Base-by-base conservation (phyloP, 208 protist genomes). In the Crithidia mellificae region DNA sequence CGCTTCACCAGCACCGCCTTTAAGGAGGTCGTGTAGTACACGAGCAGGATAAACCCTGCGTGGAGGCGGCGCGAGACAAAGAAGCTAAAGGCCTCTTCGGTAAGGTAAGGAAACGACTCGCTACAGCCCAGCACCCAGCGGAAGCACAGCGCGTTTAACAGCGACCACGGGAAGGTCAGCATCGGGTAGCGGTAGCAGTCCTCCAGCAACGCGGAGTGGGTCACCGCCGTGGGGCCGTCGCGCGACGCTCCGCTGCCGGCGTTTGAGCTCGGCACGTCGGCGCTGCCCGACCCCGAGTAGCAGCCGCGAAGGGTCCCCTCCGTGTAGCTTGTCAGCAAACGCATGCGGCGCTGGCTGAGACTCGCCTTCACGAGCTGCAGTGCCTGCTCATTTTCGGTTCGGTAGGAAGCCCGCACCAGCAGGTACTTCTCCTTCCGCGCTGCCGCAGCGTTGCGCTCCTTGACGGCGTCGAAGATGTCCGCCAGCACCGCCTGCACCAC, bases 41-140 rank as follows among this genome's bases (percentile, higher is more conserved):
- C 68, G 7, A 91, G 36, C 7, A 92, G 67, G 2, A 63, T 55
- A 66, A 81, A 87, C 14, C 84, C 90, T 22, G 64, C 43, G 41
- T 75, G 70, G 43, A 91, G 53, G 54, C 90, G 90, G 15, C 86
- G 86, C 43, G 78, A 32, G 11, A 92, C 74, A 51, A 83, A 61
- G 59, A 82, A 78, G 43, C 72, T 73, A 67, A 95, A 91, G 34
- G 74, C 66, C 20, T 84, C 72, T 43, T 84, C 72, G 19, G 62
- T 62, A 38, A 82, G 58, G 39, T 72, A 50, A 8, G 67, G 65
- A 59, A 82, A 83, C 36, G 38, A 54, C 39, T 86, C 87, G 19
- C 71, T 15, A 43, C 74, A 78, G 29, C 74, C 75, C 59, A 93
- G 78, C 0, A 75, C 51, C 87, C 84, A 93, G 46, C 66, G 67